Evolutionary conservation across 306 rosid species (phyloP), one percentile per base, ranked within the genome.

Genomic region (Styphnolobium japonicum): DNA sequence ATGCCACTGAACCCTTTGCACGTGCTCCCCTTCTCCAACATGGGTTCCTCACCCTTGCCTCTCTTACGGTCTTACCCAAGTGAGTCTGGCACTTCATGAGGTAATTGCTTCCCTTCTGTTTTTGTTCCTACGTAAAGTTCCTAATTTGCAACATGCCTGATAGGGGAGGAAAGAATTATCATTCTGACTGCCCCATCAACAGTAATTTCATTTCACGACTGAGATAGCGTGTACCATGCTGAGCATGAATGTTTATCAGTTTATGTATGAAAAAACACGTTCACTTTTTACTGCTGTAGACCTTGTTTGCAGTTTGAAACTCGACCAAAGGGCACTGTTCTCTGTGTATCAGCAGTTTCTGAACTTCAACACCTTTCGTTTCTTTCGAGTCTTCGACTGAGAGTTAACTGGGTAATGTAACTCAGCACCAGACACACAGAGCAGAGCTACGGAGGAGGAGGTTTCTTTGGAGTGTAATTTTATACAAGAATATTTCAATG

Each of bases 11-110:
- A 71, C 4, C 0, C 2, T 76, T 87, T 91, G 99, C 99, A 95
- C 93, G 96, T 86, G 99, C 95, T 93, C 93, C 88, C 90, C 94
- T 90, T 93, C 97, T 87, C 98, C 99, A 93, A 87, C 99, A 84
- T 7, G 97, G 83, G 77, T 71, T 90, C 79, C 87, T 90, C 84
- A 79, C 85, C 93, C 75, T 67, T 62, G 21, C n/a, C 52, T 69
- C 75, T 23, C 71, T 33, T 15, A 6, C 48, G n/a, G n/a, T 67
- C 25, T 45, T 49, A n/a, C 27, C 19, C 22, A 8, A 7, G 1
- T 40, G 9, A 39, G 2, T 25, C 5, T 58, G 4, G 22, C 31
- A 36, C 22, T 31, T 68, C 52, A 19, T 37, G 2, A 70, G 85
- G 85, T 69, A 78, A 58, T 77, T 27, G 42, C 21, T 25, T 22